phyloP scores from a whole-genome alignment of 2,329 filamentous ascomycete genomes.

The Microdochium trichocladiopsis region DNA sequence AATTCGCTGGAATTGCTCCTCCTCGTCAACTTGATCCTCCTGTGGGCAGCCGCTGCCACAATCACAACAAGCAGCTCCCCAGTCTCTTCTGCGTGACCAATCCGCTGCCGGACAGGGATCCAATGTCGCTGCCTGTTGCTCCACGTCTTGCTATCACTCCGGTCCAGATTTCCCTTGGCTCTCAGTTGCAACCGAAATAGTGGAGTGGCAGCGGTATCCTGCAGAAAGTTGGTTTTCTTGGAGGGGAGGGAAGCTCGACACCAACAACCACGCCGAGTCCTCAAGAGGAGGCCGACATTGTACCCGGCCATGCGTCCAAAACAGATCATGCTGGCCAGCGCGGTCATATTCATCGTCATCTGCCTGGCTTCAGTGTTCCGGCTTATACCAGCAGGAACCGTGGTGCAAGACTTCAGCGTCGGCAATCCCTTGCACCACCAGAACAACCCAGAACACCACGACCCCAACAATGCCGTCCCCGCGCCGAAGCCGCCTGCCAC shows the following conservation, averaged over 20 bases:
- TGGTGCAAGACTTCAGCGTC: conserved; percentile 9
- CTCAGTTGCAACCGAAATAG: background rate
- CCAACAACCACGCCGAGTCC: background rate
- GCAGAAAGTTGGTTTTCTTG: background rate
- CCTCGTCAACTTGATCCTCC: too few relatives aligned
- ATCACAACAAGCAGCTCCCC: too few relatives aligned
- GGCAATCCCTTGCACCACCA: conserved; percentile 3
- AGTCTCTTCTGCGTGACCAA: background rate
- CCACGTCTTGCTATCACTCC: conserved; percentile 16
- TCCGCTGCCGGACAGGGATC: background rate
- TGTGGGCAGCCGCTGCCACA: too few relatives aligned
- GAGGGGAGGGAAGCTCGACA: background rate
- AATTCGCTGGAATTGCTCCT: too few relatives aligned
- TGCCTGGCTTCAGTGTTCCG: conserved; percentile 20
- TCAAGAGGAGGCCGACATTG: background rate
- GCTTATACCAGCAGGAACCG: conserved; percentile 13
- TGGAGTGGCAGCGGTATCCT: background rate
- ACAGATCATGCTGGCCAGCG: conserved; percentile 25
- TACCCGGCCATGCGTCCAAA: conserved; percentile 25
- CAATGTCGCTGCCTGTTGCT: conserved; percentile 5
- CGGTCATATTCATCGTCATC: conserved; percentile 28
- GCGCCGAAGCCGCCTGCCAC: conserved; percentile 3
- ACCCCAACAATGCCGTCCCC: background rate
- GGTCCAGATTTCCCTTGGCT: conserved; percentile 14
- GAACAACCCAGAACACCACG: conserved; percentile 3